Percentiles rank a stretch among this genome's conserved stretches.
Evolutionary conservation across 2,329 filamentous ascomycete genomes (phyloP).

Genomic region (Aureobasidium melanogenum): DNA sequence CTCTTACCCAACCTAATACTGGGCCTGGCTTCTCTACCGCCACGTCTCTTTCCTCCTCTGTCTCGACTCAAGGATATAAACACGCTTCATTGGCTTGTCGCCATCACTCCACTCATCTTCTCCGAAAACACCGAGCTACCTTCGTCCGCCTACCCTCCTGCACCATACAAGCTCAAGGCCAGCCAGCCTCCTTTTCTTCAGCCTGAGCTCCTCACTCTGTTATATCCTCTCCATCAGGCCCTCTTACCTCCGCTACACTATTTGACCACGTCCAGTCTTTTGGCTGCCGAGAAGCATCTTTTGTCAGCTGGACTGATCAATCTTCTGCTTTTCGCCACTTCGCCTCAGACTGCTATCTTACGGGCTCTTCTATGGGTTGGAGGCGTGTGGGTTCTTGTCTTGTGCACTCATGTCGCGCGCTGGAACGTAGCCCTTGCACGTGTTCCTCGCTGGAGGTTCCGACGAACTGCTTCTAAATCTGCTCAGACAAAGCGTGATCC

Average conservation of each 20-base stretch:
- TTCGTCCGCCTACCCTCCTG: conserved; percentile 25
- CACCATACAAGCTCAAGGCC: conserved; percentile 25
- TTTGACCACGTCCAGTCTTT: conserved; percentile 79
- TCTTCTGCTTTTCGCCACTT: conserved; percentile 64
- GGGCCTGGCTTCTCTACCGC: conserved; percentile 66
- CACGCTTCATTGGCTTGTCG: conserved; percentile 68
- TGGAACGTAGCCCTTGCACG: conserved; percentile 82
- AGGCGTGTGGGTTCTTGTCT: conserved; percentile 65
- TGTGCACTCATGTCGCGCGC: conserved; percentile 63
- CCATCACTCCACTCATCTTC: conserved; percentile 58
- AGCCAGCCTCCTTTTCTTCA: conserved; percentile 28
- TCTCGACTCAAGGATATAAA: conserved; percentile 51
- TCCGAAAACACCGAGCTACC: conserved; percentile 36
- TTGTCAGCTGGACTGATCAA: conserved; percentile 77
- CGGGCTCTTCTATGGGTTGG: conserved; percentile 43
- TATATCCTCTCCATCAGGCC: conserved; percentile 79
- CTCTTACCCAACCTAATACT: conserved; percentile 77
- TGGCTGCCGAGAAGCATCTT: conserved; percentile 79
- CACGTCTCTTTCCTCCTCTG: conserved; percentile 59
- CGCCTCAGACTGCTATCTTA: conserved; percentile 42
- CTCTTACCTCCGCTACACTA: conserved; percentile 65
- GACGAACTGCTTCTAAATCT: background rate
- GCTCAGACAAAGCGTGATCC: conserved; percentile 15
- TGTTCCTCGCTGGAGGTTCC: conserved; percentile 73
- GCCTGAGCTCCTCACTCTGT: conserved; percentile 51